phyloP scores from a whole-genome alignment of 768 basidiomycete genomes.

The Leccinum obscurum region DNA sequence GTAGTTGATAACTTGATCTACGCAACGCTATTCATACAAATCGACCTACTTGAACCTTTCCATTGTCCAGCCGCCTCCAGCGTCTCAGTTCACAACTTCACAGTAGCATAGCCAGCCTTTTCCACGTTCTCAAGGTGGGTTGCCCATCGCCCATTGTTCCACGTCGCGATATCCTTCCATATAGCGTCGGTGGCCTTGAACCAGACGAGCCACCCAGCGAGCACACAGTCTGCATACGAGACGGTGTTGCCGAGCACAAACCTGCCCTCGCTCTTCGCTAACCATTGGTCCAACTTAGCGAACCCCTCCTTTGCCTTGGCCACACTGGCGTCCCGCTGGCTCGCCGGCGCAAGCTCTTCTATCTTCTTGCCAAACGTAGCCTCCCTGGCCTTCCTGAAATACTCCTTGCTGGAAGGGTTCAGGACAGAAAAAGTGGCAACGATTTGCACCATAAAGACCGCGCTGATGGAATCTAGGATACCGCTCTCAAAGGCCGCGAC shows the following conservation, averaged over 20 bases:
- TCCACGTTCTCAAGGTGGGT: conserved; percentile 33
- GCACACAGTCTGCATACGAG: conserved; percentile 37
- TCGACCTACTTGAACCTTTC: not conserved
- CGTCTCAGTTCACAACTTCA: conserved; percentile 6
- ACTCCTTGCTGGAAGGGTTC: conserved; percentile 30
- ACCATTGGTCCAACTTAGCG: conserved; percentile 28
- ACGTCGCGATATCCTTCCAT: conserved; percentile 36
- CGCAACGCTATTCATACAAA: not conserved
- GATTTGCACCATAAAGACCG: conserved; percentile 18
- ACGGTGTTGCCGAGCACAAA: conserved; percentile 37
- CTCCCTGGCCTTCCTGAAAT: conserved; percentile 37
- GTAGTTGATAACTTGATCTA: not conserved
- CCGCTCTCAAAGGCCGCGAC: too few species aligned
- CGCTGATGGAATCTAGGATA: conserved; percentile 12
- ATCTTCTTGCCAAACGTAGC: conserved; percentile 34
- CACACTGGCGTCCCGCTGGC: conserved; percentile 30
- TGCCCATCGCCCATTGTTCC: conserved; percentile 43
- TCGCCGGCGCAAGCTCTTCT: conserved; percentile 36
- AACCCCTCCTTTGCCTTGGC: conserved; percentile 28
- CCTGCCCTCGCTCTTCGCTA: conserved; percentile 29
- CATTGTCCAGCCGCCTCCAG: not conserved
- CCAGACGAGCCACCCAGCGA: conserved; percentile 25
- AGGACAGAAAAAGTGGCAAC: conserved; percentile 16
- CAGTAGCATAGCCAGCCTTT: conserved; percentile 29
- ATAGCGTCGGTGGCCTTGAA: conserved; percentile 21